Percentiles rank a stretch among this genome's conserved stretches.
phyloP scores from a whole-genome alignment of 441 rosid genomes.

The Corymbia calophylla region DNA sequence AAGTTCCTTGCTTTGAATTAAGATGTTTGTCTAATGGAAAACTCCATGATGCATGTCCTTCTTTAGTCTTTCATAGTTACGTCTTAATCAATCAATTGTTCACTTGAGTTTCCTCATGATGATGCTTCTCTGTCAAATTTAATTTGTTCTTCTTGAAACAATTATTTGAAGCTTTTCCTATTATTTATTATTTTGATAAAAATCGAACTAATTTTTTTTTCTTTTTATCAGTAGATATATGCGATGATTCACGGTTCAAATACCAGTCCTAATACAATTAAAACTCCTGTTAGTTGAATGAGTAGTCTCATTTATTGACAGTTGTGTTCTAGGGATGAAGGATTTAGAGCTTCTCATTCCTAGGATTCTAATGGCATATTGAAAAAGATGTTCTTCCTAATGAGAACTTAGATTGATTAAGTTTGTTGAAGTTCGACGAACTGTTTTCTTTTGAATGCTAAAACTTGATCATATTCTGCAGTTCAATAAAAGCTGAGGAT shows the following conservation, averaged over 20 bases:
- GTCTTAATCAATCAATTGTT: neutral
- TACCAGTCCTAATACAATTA: neutral
- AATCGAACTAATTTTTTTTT: neutral
- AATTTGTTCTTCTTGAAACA: neutral
- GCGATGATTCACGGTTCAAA: neutral
- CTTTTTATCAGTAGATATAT: neutral
- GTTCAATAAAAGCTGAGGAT: neutral
- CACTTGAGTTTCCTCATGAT: neutral
- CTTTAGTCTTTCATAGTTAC: neutral
- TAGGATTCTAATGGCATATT: neutral
- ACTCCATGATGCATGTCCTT: neutral
- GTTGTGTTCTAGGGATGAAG: neutral
- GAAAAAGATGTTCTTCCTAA: neutral
- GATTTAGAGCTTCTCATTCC: neutral
- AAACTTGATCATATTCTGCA: neutral
- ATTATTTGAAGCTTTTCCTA: neutral
- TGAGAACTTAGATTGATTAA: neutral
- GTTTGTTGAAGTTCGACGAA: neutral
- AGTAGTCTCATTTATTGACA: neutral
- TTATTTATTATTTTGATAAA: neutral
- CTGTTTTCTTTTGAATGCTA: neutral
- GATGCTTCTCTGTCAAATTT: neutral
- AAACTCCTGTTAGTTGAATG: neutral
- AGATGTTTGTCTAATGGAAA: neutral
- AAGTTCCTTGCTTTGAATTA: neutral